Evolutionary conservation across 108 stramenopile genomes (phyloP).

Genomic region (Cyclotella atomus): DNA sequence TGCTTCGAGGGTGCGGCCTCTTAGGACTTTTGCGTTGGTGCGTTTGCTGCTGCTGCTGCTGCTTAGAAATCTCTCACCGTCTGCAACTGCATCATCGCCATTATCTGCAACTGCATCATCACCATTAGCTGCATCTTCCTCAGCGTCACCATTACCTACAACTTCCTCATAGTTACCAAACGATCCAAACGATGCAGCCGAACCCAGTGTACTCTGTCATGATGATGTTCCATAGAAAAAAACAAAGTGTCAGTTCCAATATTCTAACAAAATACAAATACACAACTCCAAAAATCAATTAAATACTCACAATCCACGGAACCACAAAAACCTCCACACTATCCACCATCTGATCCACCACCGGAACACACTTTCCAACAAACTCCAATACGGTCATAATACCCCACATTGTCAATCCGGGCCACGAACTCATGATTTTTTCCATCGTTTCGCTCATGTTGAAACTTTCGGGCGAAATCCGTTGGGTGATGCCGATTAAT

Average conservation of each 20-base stretch:
- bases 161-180: slow-evolving; percentile 6
- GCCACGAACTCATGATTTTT: slow-evolving; percentile 46
- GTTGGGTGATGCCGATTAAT: slow-evolving; percentile 43
- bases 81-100: slow-evolving; percentile 17
- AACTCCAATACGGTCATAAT: slow-evolving; percentile 40
- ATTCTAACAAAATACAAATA: neutral
- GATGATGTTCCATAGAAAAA: neutral
- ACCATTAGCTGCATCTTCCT: too few relatives aligned
- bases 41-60: neutral
- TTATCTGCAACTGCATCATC: too few relatives aligned
- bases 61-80: neutral
- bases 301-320: slow-evolving; percentile 32
- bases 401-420: slow-evolving; percentile 15
- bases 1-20: slow-evolving; percentile 8
- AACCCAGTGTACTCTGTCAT: slow-evolving; percentile 34
- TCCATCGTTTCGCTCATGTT: slow-evolving; percentile 53
- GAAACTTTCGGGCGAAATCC: slow-evolving; percentile 23
- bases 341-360: slow-evolving; percentile 52
- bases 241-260: neutral
- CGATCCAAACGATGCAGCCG: slow-evolving; percentile 47
- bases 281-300: neutral
- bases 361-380: slow-evolving; percentile 57
- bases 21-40: neutral
- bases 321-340: slow-evolving; percentile 48
- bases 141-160: neutral